phyloP scores from a whole-genome alignment of 2,329 filamentous ascomycete genomes.

The Stylonectria norvegica region DNA sequence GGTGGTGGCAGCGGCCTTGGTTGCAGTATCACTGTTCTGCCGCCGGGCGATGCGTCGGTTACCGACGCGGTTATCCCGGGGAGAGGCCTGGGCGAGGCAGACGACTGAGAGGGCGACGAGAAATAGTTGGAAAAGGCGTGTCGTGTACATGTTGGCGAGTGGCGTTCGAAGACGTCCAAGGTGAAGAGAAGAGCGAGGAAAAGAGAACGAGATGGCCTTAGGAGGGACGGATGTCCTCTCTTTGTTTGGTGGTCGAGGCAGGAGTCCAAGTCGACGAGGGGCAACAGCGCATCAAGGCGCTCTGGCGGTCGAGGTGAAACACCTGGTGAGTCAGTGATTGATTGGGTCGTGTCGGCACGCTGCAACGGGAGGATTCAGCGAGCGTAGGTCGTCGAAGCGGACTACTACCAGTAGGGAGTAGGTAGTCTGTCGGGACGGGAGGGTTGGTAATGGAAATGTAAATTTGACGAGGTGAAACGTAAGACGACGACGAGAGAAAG shows the following conservation, averaged over 20 bases:
- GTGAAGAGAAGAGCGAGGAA: conserved; percentile 2
- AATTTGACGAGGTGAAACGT: too few species aligned
- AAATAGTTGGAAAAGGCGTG: conserved; percentile 44
- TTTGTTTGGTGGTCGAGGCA: too few species aligned
- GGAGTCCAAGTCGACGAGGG: not conserved
- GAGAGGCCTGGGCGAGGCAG: conserved; percentile 43
- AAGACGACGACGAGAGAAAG: too few species aligned
- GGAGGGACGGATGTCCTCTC: too few species aligned
- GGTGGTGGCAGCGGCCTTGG: conserved; percentile 8
- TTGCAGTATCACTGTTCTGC: conserved; percentile 16
- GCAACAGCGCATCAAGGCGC: conserved; percentile 2
- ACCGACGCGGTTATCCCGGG: conserved; percentile 24
- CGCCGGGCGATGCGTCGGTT: conserved; percentile 19
- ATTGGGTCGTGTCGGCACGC: not conserved
- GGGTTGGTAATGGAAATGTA: too few species aligned
- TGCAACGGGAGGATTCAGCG: not conserved
- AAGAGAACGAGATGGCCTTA: not conserved
- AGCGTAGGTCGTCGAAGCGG: too few species aligned
- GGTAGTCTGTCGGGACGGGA: too few species aligned
- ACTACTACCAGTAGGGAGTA: too few species aligned
- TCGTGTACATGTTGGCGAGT: conserved; percentile 43
- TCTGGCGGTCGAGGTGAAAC: conserved; percentile 1
- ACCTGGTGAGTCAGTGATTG: not conserved
- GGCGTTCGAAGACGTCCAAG: not conserved
- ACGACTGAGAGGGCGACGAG: conserved; percentile 47